These are phyloP conservation scores for Beauveria rudraprayagi DNA, from an alignment of 2,329 filamentous ascomycete genomes.

Conservation along the genomic window DNA sequence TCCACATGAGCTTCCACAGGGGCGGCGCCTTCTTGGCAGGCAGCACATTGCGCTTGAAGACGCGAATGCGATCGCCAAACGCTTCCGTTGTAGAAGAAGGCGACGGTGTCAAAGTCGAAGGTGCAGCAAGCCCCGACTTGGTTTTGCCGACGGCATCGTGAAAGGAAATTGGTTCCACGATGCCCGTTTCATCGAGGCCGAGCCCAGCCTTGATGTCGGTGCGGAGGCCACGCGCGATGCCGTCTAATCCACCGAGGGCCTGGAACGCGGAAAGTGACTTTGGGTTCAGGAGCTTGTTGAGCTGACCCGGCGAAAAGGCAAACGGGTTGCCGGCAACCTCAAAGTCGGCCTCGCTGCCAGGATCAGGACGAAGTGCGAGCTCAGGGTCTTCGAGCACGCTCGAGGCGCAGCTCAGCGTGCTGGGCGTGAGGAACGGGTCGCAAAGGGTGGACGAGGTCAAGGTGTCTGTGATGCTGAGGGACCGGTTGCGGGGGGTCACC, in stretches of 20 bases:
- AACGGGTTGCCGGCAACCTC: constrained; percentile 60
- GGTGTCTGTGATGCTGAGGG: constrained; percentile 16
- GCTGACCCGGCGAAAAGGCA: constrained; percentile 63
- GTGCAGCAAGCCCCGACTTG: constrained; percentile 32
- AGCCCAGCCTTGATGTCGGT: constrained; percentile 58
- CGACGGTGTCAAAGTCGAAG: constrained; percentile 44
- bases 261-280: constrained; percentile 70
- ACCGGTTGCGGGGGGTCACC: constrained; percentile 10
- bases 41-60: constrained; percentile 44
- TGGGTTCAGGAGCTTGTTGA: constrained; percentile 71
- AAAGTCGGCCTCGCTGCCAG: constrained; percentile 64
- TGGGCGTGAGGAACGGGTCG: constrained; percentile 20
- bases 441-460: constrained; percentile 14
- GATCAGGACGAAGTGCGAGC: constrained; percentile 60
- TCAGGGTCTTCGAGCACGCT: constrained; percentile 24
- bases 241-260: constrained; percentile 63
- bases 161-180: constrained; percentile 60
- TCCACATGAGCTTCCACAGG: constrained; percentile 56
- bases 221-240: constrained; percentile 65
- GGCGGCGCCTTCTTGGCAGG: constrained; percentile 56
- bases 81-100: neutral
- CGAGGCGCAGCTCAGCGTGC: constrained; percentile 13
- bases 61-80: constrained; percentile 10
- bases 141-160: constrained; percentile 42
- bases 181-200: constrained; percentile 57